Conservation (phyloP, 2,329 filamentous ascomycete species). For the Fusarium beomiforme region DNA sequence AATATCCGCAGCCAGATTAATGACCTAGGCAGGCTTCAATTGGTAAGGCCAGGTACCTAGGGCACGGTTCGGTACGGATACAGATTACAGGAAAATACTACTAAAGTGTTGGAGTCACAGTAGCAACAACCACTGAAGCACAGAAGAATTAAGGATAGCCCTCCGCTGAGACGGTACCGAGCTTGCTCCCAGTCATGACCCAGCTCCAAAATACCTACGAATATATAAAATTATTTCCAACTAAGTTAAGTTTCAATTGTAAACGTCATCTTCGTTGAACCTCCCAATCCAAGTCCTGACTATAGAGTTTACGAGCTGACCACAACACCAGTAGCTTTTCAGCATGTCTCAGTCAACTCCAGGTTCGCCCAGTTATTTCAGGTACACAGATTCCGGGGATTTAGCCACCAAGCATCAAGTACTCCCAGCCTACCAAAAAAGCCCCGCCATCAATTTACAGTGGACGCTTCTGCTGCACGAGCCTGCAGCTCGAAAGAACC, state of each 20-base stretch:
- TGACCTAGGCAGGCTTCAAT: constrained; percentile 1
- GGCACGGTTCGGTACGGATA: background rate
- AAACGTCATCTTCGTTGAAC: background rate
- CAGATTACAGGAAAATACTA: background rate
- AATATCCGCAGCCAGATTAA: constrained; percentile 12
- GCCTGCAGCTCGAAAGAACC: constrained; percentile 32
- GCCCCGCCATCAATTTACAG: constrained; percentile 35
- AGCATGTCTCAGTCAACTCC: constrained; percentile 1
- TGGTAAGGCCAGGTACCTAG: background rate
- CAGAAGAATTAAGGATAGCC: background rate
- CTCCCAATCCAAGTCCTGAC: background rate
- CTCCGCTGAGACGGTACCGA: background rate
- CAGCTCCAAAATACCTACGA: too few species aligned
- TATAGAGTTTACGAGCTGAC: background rate
- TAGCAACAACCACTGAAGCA: background rate
- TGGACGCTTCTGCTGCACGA: constrained; percentile 17
- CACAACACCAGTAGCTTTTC: background rate
- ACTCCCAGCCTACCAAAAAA: background rate
- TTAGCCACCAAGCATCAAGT: constrained; percentile 11
- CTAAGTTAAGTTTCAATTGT: background rate
- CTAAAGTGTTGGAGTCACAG: background rate
- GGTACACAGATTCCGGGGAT: constrained; percentile 2
- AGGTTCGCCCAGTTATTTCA: background rate
- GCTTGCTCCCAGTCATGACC: background rate
- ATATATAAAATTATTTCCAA: background rate